phyloP scores from a whole-genome alignment of 2,329 filamentous ascomycete genomes.

The Fusarium sacchari region DNA sequence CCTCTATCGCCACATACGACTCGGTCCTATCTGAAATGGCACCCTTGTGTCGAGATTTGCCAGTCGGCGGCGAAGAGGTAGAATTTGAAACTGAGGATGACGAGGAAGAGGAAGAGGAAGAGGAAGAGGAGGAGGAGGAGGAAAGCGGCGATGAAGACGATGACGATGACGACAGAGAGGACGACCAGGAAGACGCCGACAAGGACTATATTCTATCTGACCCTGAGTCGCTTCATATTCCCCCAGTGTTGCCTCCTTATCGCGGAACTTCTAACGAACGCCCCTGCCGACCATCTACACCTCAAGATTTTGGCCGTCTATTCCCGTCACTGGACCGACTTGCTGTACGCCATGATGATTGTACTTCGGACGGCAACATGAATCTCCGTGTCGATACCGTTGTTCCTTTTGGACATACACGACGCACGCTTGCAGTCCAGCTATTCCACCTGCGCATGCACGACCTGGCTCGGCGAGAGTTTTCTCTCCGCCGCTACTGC shows the following conservation, averaged over 20 bases:
- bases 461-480: conserved; percentile 85
- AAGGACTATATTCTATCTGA: conserved; percentile 43
- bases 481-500: conserved; percentile 91
- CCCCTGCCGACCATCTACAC: conserved; percentile 79
- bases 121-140: conserved; percentile 31
- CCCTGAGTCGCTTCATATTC: conserved; percentile 52
- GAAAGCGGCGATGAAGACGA: conserved; percentile 44
- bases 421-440: conserved; percentile 73
- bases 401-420: conserved; percentile 65
- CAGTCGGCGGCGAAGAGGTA: conserved; percentile 38
- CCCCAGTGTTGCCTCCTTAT: conserved; percentile 65
- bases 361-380: conserved; percentile 93
- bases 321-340: conserved; percentile 88
- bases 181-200: conserved; percentile 40
- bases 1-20: conserved; percentile 82
- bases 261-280: conserved; percentile 67
- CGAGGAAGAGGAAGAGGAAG: conserved; percentile 32
- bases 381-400: conserved; percentile 90
- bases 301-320: conserved; percentile 82
- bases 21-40: conserved; percentile 66
- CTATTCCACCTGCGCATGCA: conserved; percentile 97
- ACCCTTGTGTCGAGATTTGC: conserved; percentile 39
- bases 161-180: conserved; percentile 48
- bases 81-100: conserved; percentile 36
- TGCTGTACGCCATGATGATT: conserved; percentile 88